Evolutionary conservation across 768 basidiomycete species (phyloP), one percentile per base, ranked within the genome.

Genomic region (Rhodosporidiobolus odoratus): DNA sequence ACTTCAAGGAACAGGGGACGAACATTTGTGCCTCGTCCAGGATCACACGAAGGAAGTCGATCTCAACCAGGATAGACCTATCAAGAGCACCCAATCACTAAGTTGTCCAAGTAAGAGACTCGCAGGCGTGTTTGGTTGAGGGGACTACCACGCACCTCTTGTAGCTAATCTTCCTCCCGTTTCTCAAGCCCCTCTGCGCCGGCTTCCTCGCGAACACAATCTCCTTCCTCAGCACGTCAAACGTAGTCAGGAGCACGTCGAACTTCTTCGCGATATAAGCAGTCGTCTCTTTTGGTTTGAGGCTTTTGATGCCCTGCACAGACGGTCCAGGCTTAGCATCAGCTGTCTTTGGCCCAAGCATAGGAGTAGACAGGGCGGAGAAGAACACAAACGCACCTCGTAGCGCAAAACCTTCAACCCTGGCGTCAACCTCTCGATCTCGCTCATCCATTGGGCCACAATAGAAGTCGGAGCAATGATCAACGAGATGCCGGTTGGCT

Each of bases 11-110:
- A 30, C 15, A 30, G 34, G 54, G 40, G 13, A 54, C 68, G n/a
- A 19, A 69, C 65, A 80, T 77, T 53, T 80, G 81, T 0, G 81
- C 81, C 65, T 82, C 82, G 67, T 82, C 82, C 77, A 81, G 80
- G 61, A 79, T 68, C 7, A 82, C 78, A 6, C 81, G 67, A 65
- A 76, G 57, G 41, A 65, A 78, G 34, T 78, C 75, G 58, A 76
- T 30, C 27, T 74, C 66, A 43, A 78, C 67, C 25, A 76, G 65
- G 15, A 77, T n/a, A 13, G 72, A 69, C 16, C 74, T n/a, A 19
- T 67, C n/a, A n/a, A n/a, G n/a, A n/a, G n/a, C n/a, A n/a, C n/a
- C n/a, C n/a, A n/a, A n/a, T n/a, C n/a, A n/a, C n/a, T n/a, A n/a
- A n/a, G n/a, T 21, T 58, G 38, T 3, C 8, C 34, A 13, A 45